Base-by-base conservation (phyloP, 257 asterid genomes). In the Nicotiana paniculata region DNA sequence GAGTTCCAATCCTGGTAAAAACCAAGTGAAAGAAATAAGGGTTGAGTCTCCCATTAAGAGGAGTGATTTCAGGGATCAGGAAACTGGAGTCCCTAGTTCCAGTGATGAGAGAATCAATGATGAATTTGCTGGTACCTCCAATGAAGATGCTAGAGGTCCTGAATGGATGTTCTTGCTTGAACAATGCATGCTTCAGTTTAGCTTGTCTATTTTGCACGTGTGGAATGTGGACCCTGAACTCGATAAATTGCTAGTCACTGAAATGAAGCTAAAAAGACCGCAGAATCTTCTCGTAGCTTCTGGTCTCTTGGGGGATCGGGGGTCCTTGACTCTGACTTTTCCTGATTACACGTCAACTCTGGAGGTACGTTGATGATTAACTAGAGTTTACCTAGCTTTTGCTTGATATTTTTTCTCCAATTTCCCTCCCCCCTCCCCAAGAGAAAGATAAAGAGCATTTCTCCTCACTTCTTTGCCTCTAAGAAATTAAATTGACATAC, bases 281-380 rank as follows among this genome's bases (percentile, higher is more conserved):
- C 86, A 91, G 69, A 81, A 88, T 85, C 90, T 92, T 79, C 89
- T 88, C 82, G 88, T 94, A 77, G 92, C 99, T 81, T 92, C 98
- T 90, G 99, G 99, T 80, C 85, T 96, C 82, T 80, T 94, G 57
- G 99, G 99, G 88, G 98, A 96, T 83, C 87, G 94, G 85, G 98
- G 97, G 82, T 91, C 98, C 46, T 86, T 96, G 90, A 96, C 99
- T 57, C 88, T 96, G 70, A 83, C 94, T 61, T 93, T 94, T 88
- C 98, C 99, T 72, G 92, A 93, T 81, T 79, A 91, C 84, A 82
- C 65, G 82, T 90, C 97, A 81, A 92, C 92, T 53, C 90, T 96
- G 28, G 95, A 96, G 97, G 99, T 96, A 93, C 81, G 72, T 57
- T 26, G 67, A 67, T 77, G 54, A 84, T 83, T 72, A 43, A 43